Percentiles rank a stretch among this genome's conserved stretches.
These are phyloP conservation scores for Annulohypoxylon truncatum DNA, from an alignment of 2,329 filamentous ascomycete species.

Conservation along the genomic window DNA sequence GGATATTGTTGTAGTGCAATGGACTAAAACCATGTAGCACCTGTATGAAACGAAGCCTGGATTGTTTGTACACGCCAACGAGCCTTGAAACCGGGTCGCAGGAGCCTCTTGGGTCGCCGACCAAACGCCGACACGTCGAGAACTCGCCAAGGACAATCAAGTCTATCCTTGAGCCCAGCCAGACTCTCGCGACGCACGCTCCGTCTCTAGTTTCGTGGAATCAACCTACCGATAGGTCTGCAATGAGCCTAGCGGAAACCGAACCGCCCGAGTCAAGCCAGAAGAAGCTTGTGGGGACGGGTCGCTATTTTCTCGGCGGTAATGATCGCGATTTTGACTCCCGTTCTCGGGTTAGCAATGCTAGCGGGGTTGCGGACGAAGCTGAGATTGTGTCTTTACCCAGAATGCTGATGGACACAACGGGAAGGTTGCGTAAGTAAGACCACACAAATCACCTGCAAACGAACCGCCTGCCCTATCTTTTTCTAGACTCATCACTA, in stretches of 20 bases:
- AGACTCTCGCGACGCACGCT: constrained; percentile 42
- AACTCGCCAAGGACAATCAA: constrained; percentile 43
- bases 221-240: constrained; percentile 37
- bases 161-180: constrained; percentile 47
- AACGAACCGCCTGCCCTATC: background rate
- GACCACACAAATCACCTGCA: background rate
- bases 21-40: constrained; percentile 67
- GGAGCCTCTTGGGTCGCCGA: constrained; percentile 52
- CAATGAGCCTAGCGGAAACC: constrained; percentile 33
- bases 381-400: constrained; percentile 65
- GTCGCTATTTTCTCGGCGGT: constrained; percentile 33
- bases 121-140: constrained; percentile 53
- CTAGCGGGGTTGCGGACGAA: constrained; percentile 65
- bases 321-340: constrained; percentile 49
- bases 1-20: constrained; percentile 62
- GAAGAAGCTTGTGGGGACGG: constrained; percentile 36
- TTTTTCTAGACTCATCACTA: background rate
- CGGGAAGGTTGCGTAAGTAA: constrained; percentile 65
- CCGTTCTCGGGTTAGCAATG: constrained; percentile 53
- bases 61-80: constrained; percentile 58
- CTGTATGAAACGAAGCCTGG: constrained; percentile 64
- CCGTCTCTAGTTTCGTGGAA: constrained; percentile 44
- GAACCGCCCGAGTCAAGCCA: constrained; percentile 34
- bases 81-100: constrained; percentile 46
- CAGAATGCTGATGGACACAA: constrained; percentile 70